A percentile compares a stretch with the other conserved stretches of the same genome.
Evolutionary conservation across 164 flowering plant genomes (phyloP).

Genomic region (Magnolia sinica): DNA sequence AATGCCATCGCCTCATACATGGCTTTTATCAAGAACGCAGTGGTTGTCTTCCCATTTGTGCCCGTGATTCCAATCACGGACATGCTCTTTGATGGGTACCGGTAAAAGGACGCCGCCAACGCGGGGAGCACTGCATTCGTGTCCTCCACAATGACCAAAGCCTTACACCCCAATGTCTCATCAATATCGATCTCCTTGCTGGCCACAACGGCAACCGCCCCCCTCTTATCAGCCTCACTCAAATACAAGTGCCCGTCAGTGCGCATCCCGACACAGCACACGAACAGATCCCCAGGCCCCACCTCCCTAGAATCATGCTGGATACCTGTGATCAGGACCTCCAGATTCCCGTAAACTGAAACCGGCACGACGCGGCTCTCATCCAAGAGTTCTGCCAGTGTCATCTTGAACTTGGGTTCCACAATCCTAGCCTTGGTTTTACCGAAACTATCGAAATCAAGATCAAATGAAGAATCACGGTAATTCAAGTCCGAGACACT

Average conservation of each 20-base stretch:
- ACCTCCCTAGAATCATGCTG: conserved; percentile 89
- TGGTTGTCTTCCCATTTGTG: conserved; percentile 83
- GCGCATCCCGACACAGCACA: conserved; percentile 75
- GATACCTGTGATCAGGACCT: conserved; percentile 80
- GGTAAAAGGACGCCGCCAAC: conserved; percentile 75
- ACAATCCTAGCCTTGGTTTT: conserved; percentile 58
- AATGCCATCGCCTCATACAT: conserved; percentile 94
- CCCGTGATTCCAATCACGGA: conserved; percentile 91
- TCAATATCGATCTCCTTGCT: conserved; percentile 87
- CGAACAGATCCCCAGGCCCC: conserved; percentile 79
- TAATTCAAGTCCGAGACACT: not conserved
- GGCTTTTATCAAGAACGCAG: conserved; percentile 66
- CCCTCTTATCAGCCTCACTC: conserved; percentile 94
- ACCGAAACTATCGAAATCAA: conserved; percentile 68
- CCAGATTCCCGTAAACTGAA: conserved; percentile 76
- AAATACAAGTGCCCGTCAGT: conserved; percentile 84
- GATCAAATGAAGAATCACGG: conserved; percentile 44
- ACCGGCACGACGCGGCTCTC: conserved; percentile 89
- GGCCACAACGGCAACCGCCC: conserved; percentile 95
- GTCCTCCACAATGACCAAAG: conserved; percentile 90
- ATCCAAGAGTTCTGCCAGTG: conserved; percentile 87
- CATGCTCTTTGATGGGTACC: conserved; percentile 73
- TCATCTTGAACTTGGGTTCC: conserved; percentile 85
- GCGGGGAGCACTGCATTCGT: conserved; percentile 69
- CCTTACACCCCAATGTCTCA: conserved; percentile 84